Evolutionary conservation across 2,329 filamentous ascomycete genomes (phyloP).

Genomic region (Penicillium sp.): DNA sequence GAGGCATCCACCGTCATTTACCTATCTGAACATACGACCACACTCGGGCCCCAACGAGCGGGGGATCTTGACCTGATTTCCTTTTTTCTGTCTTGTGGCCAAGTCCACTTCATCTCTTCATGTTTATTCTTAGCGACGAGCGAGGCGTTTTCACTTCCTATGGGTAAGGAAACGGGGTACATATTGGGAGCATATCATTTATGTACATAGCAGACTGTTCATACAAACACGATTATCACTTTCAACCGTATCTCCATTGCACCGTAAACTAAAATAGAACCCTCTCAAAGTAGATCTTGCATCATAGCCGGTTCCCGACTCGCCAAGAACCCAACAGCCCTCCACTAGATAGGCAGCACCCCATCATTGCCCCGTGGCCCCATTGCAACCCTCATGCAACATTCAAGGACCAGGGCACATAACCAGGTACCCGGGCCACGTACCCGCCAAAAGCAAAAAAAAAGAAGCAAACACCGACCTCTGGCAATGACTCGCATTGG

Average conservation of each 20-base stretch:
- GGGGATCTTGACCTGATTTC: constrained; percentile 1
- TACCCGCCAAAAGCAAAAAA: not conserved
- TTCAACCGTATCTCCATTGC: not conserved
- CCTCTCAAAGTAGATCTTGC: too few relatives aligned
- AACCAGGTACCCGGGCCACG: not conserved
- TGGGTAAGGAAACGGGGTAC: not conserved
- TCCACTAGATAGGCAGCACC: too few relatives aligned
- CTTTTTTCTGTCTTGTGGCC: not conserved
- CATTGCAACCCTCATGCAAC: not conserved
- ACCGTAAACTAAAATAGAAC: not conserved
- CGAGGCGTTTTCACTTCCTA: not conserved
- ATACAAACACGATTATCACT: not conserved
- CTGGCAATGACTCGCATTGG: constrained; percentile 1
- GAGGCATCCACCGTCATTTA: not conserved
- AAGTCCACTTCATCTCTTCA: not conserved
- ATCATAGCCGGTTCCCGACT: too few relatives aligned
- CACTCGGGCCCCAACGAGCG: constrained; percentile 7
- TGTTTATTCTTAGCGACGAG: not conserved
- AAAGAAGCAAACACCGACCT: not conserved
- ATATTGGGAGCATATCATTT: not conserved
- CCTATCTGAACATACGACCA: not conserved
- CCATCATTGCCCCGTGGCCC: not conserved
- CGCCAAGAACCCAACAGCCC: too few relatives aligned
- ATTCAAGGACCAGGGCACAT: not conserved
- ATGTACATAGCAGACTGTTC: not conserved